These are phyloP conservation scores for Marchantia polymorpha DNA, from an alignment of 225 moss, liverwort and hornwort genomes.

Conservation along the genomic window DNA sequence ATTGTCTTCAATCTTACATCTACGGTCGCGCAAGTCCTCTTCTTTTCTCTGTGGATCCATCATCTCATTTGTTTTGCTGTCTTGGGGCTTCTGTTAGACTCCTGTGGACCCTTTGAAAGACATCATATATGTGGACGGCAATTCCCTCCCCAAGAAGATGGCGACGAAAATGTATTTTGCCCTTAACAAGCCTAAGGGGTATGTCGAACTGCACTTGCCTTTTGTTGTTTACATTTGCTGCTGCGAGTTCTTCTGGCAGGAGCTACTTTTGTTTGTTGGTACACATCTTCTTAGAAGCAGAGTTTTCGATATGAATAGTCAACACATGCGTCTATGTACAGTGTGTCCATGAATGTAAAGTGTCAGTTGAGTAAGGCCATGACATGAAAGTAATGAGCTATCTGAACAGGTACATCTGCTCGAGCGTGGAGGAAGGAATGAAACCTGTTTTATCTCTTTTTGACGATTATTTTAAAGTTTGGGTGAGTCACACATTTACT, in stretches of 20 bases:
- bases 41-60: background rate
- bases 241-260: background rate
- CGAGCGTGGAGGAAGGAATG: constrained; percentile 68
- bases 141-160: constrained; percentile 71
- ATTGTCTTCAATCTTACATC: background rate
- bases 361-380: background rate
- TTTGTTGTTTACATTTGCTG: background rate
- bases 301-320: background rate
- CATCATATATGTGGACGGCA: constrained; percentile 82
- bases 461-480: constrained; percentile 85
- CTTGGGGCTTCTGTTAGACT: constrained; percentile 51
- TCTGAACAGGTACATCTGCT: constrained; percentile 82
- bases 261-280: constrained; percentile 3
- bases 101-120: constrained; percentile 85
- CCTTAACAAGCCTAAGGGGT: constrained; percentile 97
- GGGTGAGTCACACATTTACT: constrained; percentile 45
- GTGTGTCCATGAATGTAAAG: too few species aligned
- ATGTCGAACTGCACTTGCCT: background rate
- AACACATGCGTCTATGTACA: background rate
- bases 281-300: background rate
- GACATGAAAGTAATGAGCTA: background rate
- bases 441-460: constrained; percentile 81
- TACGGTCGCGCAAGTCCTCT: too few species aligned
- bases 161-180: constrained; percentile 83
- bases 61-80: background rate